Percentiles rank a stretch among this genome's conserved stretches.
These are phyloP conservation scores for Penstemon newberryi DNA, from an alignment of 257 asterid genomes.

Conservation along the genomic window DNA sequence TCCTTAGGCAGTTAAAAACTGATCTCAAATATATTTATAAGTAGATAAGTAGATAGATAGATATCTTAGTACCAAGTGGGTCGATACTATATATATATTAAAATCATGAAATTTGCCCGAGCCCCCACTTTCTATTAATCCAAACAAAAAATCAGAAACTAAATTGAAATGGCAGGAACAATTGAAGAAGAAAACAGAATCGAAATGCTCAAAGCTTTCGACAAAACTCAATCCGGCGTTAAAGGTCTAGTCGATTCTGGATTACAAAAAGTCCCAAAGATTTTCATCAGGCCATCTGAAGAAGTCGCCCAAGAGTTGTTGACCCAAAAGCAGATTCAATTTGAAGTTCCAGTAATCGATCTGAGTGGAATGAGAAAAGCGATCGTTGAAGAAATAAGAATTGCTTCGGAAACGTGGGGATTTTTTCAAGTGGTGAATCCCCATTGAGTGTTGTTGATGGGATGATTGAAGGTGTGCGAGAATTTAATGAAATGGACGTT, in stretches of 20 bases:
- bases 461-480: background rate
- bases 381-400: background rate
- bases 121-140: too few relatives aligned
- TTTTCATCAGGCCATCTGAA: conserved; percentile 40
- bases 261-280: conserved; percentile 36
- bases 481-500: background rate
- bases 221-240: conserved; percentile 49
- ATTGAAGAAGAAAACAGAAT: conserved; percentile 15
- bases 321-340: too few relatives aligned
- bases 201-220: conserved; percentile 42
- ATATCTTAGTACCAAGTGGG: too few relatives aligned
- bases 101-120: too few relatives aligned
- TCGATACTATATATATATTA: too few relatives aligned
- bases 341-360: conserved; percentile 35
- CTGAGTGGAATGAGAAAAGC: conserved; percentile 30
- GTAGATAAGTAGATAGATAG: too few relatives aligned
- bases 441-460: background rate
- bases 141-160: too few relatives aligned
- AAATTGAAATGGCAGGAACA: too few relatives aligned
- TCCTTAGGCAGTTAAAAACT: too few relatives aligned
- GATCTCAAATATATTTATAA: too few relatives aligned
- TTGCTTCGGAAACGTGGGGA: conserved; percentile 35
- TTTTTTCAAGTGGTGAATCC: conserved; percentile 40
- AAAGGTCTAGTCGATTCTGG: conserved; percentile 54
- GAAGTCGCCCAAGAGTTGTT: conserved; percentile 25